Percentiles rank a stretch among this genome's conserved stretches.
Conservation (phyloP, 1,139 yeast species). For the Magnusiomyces starmeri region DNA sequence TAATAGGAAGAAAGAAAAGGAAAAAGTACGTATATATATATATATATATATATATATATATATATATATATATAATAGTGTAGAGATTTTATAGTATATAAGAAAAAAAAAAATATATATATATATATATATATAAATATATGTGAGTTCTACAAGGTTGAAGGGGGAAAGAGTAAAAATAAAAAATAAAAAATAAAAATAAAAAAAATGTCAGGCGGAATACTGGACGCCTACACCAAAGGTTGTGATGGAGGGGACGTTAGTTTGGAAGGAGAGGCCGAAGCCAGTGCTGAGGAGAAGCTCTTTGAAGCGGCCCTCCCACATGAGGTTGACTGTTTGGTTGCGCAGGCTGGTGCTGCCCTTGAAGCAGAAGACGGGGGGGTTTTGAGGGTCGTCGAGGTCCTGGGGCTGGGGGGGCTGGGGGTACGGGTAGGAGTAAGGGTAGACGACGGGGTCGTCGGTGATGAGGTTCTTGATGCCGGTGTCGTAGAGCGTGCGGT, state of each 20-base stretch:
- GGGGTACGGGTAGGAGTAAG: slow-evolving; percentile 8
- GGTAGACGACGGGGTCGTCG: neutral
- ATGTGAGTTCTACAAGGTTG: too few species aligned
- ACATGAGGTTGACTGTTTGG: slow-evolving; percentile 53
- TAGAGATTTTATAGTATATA: neutral
- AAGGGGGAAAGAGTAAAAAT: too few species aligned
- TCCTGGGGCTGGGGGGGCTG: neutral
- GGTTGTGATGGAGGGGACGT: slow-evolving; percentile 29
- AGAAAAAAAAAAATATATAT: neutral
- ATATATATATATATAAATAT: neutral
- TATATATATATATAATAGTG: neutral
- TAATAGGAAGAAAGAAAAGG: too few species aligned
- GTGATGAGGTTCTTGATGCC: slow-evolving; percentile 1
- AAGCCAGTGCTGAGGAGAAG: slow-evolving; percentile 75
- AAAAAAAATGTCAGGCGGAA: too few species aligned
- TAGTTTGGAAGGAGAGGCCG: slow-evolving; percentile 36
- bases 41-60: neutral
- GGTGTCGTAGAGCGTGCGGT: slow-evolving; percentile 13
- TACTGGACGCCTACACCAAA: slow-evolving; percentile 37
- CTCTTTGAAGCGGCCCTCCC: slow-evolving; percentile 87
- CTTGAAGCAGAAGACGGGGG: slow-evolving; percentile 55
- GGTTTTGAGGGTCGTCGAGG: neutral
- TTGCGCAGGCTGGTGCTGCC: slow-evolving; percentile 64
- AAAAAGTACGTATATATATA: too few species aligned
- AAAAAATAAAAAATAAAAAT: too few species aligned